Evolutionary conservation across 768 basidiomycete species (phyloP), one percentile per base, ranked within the genome.

Genomic region (Phylloporus sp.): DNA sequence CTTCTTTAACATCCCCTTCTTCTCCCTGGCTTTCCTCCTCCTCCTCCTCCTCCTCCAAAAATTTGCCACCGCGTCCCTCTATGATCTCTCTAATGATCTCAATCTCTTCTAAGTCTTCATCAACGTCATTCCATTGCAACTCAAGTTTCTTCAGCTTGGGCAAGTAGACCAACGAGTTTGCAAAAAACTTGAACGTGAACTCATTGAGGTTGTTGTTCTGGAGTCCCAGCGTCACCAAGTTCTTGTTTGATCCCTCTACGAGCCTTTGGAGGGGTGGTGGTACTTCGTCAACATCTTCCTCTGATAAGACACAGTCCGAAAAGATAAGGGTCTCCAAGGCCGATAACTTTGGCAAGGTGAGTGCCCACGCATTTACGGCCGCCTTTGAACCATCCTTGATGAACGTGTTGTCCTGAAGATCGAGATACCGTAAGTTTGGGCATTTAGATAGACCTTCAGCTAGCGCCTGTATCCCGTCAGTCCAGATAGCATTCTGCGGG

Each of bases 401-500:
- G 66, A 90, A 88, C 0, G 88, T 86, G 64, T 91, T 91, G 70
- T 98, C 97, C 70, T 97, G 93, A 43, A 99, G 72, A 76, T 99
- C 94, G 62, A 99, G 79, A 57, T 84, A 72, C 62, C 83, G 75
- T 46, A 99, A 73, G 36, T 76, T 72, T 3, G 76, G 72, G 66
- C 86, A 88, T 50, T 84, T 76, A 12, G 82, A 68, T 28, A 99
- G 70, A 5, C 94, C 95, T 22, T 70, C 65, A 6, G 91, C 89
- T 22, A 99, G 80, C 11, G 82, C 80, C 9, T 78, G 79, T 63
- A 95, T 88, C 5, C 97, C 97, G 52, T 86, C 86, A 85, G 91
- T 91, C 57, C 93, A 79, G 60, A 99, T 97, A 5, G 95, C 97
- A 63, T 99, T 97, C 76, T 98, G 95, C n/a, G 91, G 89, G 85